These are phyloP conservation scores for Ananas comosus DNA, from an alignment of 176 grass and related monocot species.

Conservation along the genomic window DNA sequence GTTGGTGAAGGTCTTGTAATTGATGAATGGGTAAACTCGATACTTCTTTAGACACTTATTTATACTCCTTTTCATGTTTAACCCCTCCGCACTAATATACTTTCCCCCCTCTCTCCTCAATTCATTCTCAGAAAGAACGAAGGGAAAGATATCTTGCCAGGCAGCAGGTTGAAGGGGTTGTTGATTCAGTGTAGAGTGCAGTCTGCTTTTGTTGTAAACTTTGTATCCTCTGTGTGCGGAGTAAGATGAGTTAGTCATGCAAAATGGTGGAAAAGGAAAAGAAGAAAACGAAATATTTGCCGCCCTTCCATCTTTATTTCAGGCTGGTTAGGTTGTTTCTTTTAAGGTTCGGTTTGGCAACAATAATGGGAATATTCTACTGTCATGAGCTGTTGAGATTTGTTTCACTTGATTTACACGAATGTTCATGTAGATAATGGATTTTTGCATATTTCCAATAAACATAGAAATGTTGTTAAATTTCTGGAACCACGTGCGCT, in stretches of 20 bases:
- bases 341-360: slow-evolving; percentile 14
- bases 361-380: slow-evolving; percentile 39
- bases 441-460: slow-evolving; percentile 18
- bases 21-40: slow-evolving; percentile 94
- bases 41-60: not conserved
- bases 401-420: slow-evolving; percentile 16
- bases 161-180: slow-evolving; percentile 63
- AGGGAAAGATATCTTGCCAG: slow-evolving; percentile 94
- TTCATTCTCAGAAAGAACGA: slow-evolving; percentile 69
- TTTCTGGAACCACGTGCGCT: not conserved
- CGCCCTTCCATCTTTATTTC: slow-evolving; percentile 5
- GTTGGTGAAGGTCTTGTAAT: slow-evolving; percentile 94
- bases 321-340: slow-evolving; percentile 24
- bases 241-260: slow-evolving; percentile 8
- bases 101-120: slow-evolving; percentile 10
- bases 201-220: not conserved
- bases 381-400: slow-evolving; percentile 43
- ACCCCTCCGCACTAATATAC: slow-evolving; percentile 11
- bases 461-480: not conserved
- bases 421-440: slow-evolving; percentile 32
- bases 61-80: slow-evolving; percentile 1
- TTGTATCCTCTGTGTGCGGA: slow-evolving; percentile 17
- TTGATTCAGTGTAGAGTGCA: slow-evolving; percentile 60
- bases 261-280: not conserved
- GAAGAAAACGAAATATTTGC: not conserved